Base-by-base conservation (phyloP, 2,329 filamentous ascomycete genomes). In the Cladosporium cucumerinum region DNA sequence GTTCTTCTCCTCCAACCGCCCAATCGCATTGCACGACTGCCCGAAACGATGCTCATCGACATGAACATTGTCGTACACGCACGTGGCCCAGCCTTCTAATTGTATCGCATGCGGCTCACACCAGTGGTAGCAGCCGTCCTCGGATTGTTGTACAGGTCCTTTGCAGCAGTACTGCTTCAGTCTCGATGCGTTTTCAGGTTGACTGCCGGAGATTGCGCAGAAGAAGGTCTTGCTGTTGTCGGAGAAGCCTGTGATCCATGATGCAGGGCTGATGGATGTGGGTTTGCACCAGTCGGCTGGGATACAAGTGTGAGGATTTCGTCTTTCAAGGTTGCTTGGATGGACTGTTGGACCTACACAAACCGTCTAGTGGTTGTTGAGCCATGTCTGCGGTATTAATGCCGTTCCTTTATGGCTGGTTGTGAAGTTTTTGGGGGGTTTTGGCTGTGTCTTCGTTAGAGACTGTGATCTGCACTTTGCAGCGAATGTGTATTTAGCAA, bases 201-300 rank as follows among this genome's bases (percentile, higher is more conserved):
- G 12, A 10, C 43, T 25, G n/a, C 43, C 46, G 30, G 58, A 61
- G 21, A 61, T 61, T 14, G 58, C 58, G 46, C 58, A 61, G 26
- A 61, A 52, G 28, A 51, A 61, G 2, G 58, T 61, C 10, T 61
- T 21, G 21, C 43, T 34, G 21, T 61, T 61, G 43, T 61, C 58
- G 43, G 58, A 61, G 46, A 61, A 61, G 26, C 58, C 58, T 16
- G 58, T 34, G 46, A 61, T 32, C 58, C 58, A 61, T n/a, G 58
- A 34, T n/a, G 43, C 25, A 0, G 58, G 58, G 21, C 26, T 32
- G 28, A 61, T 32, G 2, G 58, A 25, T 10, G n/a, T 30, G 5
- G 58, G 46, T 16, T 36, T 61, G 46, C 58, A 61, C 58, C 58
- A 61, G 28, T 36, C 25, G 5, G 58, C 57, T 60, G 39, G 39